Base-by-base conservation (phyloP, 441 rosid species). In the Metrosideros polymorpha region DNA sequence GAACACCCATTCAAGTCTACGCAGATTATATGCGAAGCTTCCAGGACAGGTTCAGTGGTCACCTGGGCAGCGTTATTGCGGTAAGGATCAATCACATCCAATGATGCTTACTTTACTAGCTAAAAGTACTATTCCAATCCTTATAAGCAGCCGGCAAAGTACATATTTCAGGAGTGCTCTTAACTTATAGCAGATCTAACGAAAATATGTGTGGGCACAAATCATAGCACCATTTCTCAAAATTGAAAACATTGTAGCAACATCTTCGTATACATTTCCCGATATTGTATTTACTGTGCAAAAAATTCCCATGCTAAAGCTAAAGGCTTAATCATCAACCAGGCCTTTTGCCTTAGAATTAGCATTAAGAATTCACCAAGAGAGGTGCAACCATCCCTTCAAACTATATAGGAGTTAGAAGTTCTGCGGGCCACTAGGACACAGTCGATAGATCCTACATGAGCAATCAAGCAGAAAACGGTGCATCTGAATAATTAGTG, bases 1-100 rank as follows among this genome's bases (percentile, higher is more conserved):
- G 99, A 90, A 97, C 97, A 76, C 98, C 99, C 71, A 92, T 97
- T 88, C 99, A 96, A 87, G 97, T 92, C 89, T 97, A 96, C 87
- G 75, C 96, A 14, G 99, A 97, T 90, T 97, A 91, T 89, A 97
- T 97, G 99, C 92, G 91, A 90, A 95, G 99, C 92, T 97, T 97
- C 94, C 92, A 92, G 49, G 93, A 95, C 63, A 91, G 93, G 89
- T 96, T 96, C 88, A 91, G 88, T 30, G 92, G 89, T 87, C 92
- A 90, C 91, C 85, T 97, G 59, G 98, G 99, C 86, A 91, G 88
- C 24, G 97, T 92, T 82, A 91, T 97, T 51, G 96, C 88, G 95
- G 99, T 97, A 92, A 93, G 93, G 86, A 85, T 82, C 85, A 35
- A 75, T 52, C 49, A 45, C 52, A 61, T 51, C 79, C 47, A 25